A percentile compares a stretch with the other conserved stretches of the same genome.
These are phyloP conservation scores for Cylindrodendrum hubeiense DNA, from an alignment of 2,329 filamentous ascomycete genomes.

Conservation along the genomic window DNA sequence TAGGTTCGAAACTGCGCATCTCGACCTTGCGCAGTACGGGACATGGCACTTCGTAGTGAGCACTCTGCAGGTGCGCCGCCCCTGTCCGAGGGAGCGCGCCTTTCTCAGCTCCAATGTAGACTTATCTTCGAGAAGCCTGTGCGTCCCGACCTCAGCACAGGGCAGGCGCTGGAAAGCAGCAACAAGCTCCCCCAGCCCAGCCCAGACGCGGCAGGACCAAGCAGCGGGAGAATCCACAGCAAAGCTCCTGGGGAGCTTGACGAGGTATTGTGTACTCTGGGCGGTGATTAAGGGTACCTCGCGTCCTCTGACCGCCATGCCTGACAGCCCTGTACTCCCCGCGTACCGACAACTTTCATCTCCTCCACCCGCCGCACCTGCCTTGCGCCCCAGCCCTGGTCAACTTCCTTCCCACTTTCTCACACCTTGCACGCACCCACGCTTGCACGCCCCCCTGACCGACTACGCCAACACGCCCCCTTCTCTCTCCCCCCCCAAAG, in stretches of 20 bases:
- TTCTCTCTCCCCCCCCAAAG: conserved; percentile 43
- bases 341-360: conserved; percentile 10
- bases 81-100: neutral
- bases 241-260: conserved; percentile 22
- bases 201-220: conserved; percentile 29
- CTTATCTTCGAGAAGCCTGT: conserved; percentile 9
- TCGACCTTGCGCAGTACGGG: neutral
- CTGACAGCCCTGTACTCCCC: neutral
- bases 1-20: conserved; percentile 5
- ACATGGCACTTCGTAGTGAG: neutral
- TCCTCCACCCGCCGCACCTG: conserved; percentile 32
- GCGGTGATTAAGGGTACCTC: conserved; percentile 13
- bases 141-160: conserved; percentile 20
- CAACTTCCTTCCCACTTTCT: conserved; percentile 41
- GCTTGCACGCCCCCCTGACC: conserved; percentile 41
- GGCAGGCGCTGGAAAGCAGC: conserved; percentile 20
- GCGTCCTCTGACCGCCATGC: neutral
- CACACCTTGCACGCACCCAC: conserved; percentile 35
- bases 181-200: conserved; percentile 24
- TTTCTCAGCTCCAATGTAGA: neutral
- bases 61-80: neutral
- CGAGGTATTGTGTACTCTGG: conserved; percentile 2
- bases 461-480: conserved; percentile 36
- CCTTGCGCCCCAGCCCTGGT: conserved; percentile 41
- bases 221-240: conserved; percentile 27